Evolutionary conservation across 2,329 filamentous ascomycete species (phyloP).

Genomic region (Bertia moriformis): DNA sequence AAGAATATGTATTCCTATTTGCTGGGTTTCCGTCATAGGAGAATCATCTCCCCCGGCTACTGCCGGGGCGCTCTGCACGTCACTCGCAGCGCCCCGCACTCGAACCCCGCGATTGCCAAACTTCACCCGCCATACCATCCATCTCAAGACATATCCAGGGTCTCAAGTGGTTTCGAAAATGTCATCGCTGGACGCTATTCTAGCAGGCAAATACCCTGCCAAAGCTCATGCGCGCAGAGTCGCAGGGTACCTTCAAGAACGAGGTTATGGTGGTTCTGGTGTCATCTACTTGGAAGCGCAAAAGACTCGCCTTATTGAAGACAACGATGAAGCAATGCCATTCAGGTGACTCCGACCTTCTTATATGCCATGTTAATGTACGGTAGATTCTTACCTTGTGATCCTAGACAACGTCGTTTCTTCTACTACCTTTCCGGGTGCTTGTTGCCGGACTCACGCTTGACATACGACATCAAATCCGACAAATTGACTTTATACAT

Average conservation of each 20-base stretch:
- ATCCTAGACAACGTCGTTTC: conserved; percentile 65
- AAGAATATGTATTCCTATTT: no score
- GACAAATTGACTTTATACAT: conserved; percentile 75
- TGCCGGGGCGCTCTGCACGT: no score
- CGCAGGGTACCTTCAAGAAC: conserved; percentile 59
- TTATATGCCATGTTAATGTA: conserved; percentile 1
- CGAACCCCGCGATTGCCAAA: no score
- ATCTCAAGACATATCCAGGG: no score
- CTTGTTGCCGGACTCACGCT: conserved; percentile 62
- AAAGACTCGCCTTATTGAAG: conserved; percentile 68
- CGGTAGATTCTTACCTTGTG: not conserved
- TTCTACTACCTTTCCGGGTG: conserved; percentile 94
- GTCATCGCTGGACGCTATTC: conserved; percentile 14
- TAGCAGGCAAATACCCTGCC: conserved; percentile 60
- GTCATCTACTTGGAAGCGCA: conserved; percentile 81
- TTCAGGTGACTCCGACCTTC: conserved; percentile 45
- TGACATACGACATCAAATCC: conserved; percentile 65
- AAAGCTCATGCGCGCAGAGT: conserved; percentile 77
- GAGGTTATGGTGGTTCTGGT: conserved; percentile 40
- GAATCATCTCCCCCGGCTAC: no score
- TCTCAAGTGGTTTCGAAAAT: no score
- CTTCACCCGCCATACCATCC: no score
- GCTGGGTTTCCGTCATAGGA: no score
- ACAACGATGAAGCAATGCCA: conserved; percentile 69
- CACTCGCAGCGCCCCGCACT: no score